Conservation (phyloP, 129 eudicot genomes). For the Saussurea involucrata region DNA sequence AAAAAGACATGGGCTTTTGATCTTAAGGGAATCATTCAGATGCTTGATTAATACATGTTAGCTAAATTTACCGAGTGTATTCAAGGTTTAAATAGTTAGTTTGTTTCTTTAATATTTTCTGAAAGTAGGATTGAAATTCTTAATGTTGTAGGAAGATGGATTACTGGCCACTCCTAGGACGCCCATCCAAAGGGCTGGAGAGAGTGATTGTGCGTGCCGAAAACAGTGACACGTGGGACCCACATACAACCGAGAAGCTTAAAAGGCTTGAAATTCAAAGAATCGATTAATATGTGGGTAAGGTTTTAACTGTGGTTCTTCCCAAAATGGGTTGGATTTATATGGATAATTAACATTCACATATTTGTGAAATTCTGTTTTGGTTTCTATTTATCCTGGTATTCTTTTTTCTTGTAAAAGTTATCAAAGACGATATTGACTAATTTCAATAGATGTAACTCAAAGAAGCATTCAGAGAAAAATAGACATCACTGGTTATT, state of each 20-base stretch:
- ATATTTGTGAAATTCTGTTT: background rate
- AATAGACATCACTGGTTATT: background rate
- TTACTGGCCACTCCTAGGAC: constrained; percentile 80
- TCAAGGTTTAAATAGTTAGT: background rate
- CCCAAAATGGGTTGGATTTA: constrained; percentile 98
- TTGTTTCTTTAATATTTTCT: background rate
- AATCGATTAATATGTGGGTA: constrained; percentile 48
- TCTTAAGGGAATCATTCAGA: constrained; percentile 80
- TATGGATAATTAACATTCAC: background rate
- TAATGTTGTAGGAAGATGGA: constrained; percentile 57
- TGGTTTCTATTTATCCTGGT: background rate
- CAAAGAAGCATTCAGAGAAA: background rate
- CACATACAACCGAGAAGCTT: constrained; percentile 50
- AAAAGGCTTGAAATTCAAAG: constrained; percentile 39
- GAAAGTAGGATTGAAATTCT: background rate
- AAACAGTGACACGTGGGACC: constrained; percentile 90
- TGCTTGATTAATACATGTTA: constrained; percentile 88
- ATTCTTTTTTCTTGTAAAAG: background rate
- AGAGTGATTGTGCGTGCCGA: constrained; percentile 80
- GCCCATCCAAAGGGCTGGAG: constrained; percentile 79
- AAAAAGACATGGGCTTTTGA: constrained; percentile 81
- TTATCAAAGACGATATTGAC: background rate
- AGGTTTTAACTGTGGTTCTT: constrained; percentile 62
- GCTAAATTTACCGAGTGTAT: background rate
- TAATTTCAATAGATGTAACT: background rate